phyloP scores from a whole-genome alignment of 1,284 basidiomycete genomes.

The Hortiboletus rubellus region DNA sequence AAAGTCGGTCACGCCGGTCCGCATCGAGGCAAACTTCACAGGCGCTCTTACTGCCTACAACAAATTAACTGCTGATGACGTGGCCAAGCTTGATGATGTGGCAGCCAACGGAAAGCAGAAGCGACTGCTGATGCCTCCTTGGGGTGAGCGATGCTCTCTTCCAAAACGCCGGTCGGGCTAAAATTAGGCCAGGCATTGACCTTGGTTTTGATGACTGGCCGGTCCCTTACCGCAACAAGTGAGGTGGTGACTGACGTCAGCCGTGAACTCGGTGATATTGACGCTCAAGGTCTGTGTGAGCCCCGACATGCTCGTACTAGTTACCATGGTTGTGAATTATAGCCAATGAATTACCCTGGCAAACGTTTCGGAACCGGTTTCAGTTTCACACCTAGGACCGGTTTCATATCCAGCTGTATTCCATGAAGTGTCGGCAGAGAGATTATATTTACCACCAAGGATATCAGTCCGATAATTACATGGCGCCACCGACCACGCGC shows the following conservation, averaged over 20 bases:
- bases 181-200: slow-evolving; percentile 49
- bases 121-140: slow-evolving; percentile 63
- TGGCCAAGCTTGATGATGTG: slow-evolving; percentile 62
- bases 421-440: background rate
- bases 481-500: background rate
- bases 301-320: background rate
- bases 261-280: background rate
- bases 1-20: slow-evolving; percentile 73
- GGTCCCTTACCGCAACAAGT: slow-evolving; percentile 6
- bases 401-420: background rate
- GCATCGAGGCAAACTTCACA: slow-evolving; percentile 70
- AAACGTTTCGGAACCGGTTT: slow-evolving; percentile 1
- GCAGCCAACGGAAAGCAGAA: slow-evolving; percentile 73
- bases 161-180: background rate
- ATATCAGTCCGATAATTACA: background rate
- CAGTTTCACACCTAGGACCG: background rate
- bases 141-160: slow-evolving; percentile 49
- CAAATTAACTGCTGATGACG: slow-evolving; percentile 59
- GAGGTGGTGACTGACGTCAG: background rate
- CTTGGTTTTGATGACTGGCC: slow-evolving; percentile 72
- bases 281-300: background rate
- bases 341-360: background rate
- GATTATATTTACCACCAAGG: background rate
- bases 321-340: background rate
- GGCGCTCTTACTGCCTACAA: slow-evolving; percentile 50